phyloP scores from a whole-genome alignment of 108 stramenopile genomes.

The Schizochytrium sp. region DNA sequence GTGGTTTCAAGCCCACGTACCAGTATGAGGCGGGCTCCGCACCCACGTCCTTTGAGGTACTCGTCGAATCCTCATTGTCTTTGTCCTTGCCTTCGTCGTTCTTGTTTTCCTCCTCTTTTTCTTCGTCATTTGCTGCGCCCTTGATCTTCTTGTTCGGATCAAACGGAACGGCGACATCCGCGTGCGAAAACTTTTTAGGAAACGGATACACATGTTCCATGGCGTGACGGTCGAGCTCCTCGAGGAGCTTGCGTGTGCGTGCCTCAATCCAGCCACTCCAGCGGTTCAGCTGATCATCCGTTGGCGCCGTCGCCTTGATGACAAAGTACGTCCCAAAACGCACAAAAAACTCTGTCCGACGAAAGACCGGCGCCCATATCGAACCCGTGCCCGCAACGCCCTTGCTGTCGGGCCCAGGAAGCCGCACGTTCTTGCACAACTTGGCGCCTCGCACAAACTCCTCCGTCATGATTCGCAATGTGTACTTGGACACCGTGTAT shows the following conservation, averaged over 20 bases:
- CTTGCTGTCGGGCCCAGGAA: neutral
- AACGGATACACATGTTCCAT: conserved; percentile 71
- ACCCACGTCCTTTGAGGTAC: conserved; percentile 13
- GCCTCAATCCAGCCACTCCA: conserved; percentile 89
- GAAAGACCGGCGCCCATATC: conserved; percentile 70
- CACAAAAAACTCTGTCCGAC: conserved; percentile 90
- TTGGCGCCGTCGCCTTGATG: conserved; percentile 68
- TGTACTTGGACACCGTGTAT: conserved; percentile 67
- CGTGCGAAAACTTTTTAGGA: conserved; percentile 63
- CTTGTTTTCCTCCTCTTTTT: neutral
- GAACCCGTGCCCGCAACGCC: conserved; percentile 19
- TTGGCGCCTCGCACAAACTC: conserved; percentile 69
- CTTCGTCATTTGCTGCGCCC: neutral
- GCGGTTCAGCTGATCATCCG: conserved; percentile 39
- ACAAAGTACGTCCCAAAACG: conserved; percentile 83
- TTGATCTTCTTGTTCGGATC: neutral
- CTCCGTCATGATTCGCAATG: conserved; percentile 49
- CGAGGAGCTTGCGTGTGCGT: conserved; percentile 72
- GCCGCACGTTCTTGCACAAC: conserved; percentile 35
- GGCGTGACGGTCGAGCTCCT: conserved; percentile 65
- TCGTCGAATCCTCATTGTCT: neutral
- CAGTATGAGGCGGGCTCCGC: neutral
- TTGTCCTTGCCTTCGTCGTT: neutral
- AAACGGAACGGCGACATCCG: neutral
- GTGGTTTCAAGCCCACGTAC: conserved; percentile 57